Evolutionary conservation across 1,284 basidiomycete species (phyloP), one percentile per base, ranked within the genome.

Genomic region (Cryptococcus amylolentus): DNA sequence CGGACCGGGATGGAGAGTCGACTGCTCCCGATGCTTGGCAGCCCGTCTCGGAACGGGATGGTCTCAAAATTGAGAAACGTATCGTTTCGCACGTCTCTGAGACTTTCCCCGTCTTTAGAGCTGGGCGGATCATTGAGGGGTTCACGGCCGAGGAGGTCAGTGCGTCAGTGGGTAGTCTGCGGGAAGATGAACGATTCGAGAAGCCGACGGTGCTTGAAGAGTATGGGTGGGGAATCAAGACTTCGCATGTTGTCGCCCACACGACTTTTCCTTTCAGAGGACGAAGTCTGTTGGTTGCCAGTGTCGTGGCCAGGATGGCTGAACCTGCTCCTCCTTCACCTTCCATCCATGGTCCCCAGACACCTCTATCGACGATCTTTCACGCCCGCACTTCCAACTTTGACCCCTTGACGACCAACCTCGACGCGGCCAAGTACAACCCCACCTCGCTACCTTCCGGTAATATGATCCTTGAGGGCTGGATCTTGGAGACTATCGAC

Each of bases 401-500:
- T 76, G 85, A 84, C 58, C 82, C 86, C 0, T 81, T 84, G 0
- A 84, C 84, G 0, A 81, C 80, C 5, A 73, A 81, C 2, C 77
- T 82, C 52, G 76, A 78, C 13, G 55, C 82, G 2, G 68, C 77
- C 14, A 92, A 91, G 70, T 87, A 91, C 76, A 98, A 98, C 70
- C 81, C 90, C 0, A 83, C 84, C 49, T 72, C 61, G 0, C 80
- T 93, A 13, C 90, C 91, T 0, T 79, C 90, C 9, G 94, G 92
- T 0, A 85, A 88, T 20, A 81, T 94, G 45, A 86, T 91, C 61
- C 80, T 99, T 3, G 93, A 98, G 66, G 95, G 90, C 0, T 99
- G 96, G 96, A 87, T 97, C 45, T 77, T 97, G 63, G 93, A 99
- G 79, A 98, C 94, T 1, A 82, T 98, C 45, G 95, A 98, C 72